Evolutionary conservation across 768 basidiomycete species (phyloP).

Genomic region (Agaricus bisporus): DNA sequence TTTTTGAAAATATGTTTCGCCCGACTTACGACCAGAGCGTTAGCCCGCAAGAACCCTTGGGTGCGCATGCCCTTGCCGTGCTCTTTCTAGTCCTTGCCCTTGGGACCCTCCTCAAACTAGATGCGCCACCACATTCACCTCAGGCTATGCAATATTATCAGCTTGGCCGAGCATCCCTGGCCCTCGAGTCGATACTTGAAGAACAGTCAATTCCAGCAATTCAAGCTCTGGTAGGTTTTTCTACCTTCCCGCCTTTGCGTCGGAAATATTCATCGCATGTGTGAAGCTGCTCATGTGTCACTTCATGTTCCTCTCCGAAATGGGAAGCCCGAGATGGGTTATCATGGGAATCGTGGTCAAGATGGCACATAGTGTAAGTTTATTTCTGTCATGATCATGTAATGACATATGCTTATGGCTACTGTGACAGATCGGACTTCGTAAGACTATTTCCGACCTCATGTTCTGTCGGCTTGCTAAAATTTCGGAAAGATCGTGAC

Average conservation of each 20-base stretch:
- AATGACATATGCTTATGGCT: slow-evolving; percentile 9
- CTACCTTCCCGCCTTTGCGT: slow-evolving; percentile 4
- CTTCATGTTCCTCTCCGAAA: slow-evolving; percentile 45
- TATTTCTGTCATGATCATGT: slow-evolving; percentile 16
- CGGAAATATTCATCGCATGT: slow-evolving; percentile 11
- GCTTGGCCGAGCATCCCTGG: slow-evolving; percentile 50
- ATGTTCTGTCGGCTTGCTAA: background rate
- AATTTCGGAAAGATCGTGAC: slow-evolving; percentile 48
- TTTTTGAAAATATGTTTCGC: slow-evolving; percentile 42
- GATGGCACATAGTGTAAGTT: slow-evolving; percentile 59
- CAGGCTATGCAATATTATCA: slow-evolving; percentile 59
- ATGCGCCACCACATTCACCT: slow-evolving; percentile 42
- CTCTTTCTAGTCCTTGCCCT: slow-evolving; percentile 61
- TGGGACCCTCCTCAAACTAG: slow-evolving; percentile 56
- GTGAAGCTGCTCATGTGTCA: slow-evolving; percentile 51
- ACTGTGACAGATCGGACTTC: slow-evolving; percentile 50
- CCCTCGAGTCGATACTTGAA: slow-evolving; percentile 59
- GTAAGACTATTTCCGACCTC: slow-evolving; percentile 35
- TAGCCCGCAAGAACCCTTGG: slow-evolving; percentile 30
- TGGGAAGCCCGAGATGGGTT: slow-evolving; percentile 60
- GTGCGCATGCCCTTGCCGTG: slow-evolving; percentile 51
- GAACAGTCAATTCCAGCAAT: slow-evolving; percentile 58
- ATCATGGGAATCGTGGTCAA: slow-evolving; percentile 68
- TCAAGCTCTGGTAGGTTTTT: slow-evolving; percentile 51
- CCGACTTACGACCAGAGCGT: slow-evolving; percentile 46